Base-by-base conservation (phyloP, 306 rosid species). In the Prunus salicina region DNA sequence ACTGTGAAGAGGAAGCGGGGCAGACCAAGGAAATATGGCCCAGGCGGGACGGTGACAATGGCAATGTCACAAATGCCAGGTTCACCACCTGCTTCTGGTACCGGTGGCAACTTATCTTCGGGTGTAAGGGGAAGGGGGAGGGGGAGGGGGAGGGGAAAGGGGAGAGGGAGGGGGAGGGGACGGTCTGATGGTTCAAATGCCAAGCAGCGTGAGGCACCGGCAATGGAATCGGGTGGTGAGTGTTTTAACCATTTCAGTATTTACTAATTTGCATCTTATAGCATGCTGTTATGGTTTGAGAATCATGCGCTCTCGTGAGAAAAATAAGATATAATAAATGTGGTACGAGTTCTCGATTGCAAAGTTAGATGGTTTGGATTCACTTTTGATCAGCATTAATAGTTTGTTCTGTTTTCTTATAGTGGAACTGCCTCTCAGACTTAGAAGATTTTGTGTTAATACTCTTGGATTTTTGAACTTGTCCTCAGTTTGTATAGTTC, bases 1-100 rank as follows among this genome's bases (percentile, higher is more conserved):
- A 10, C 81, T 0, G 82, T 71, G 52, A 89, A 88, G 87, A 91
- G 88, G 89, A 91, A 91, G 80, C 77, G 98, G 19, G 98, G 98
- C 11, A 87, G 98, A 73, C 98, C 98, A 1, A 91, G 92, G 88
- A 93, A 93, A 61, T 91, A 91, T 55, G 96, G 93, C 3, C 90
- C 89, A 1, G 98, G 89, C 67, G 98, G 96, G 63, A 60, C 91
- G n/a, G 93, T 87, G 22, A 73, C 88, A 3, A 89, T 86, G 98
- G 88, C 97, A 60, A 84, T 89, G 88, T 85, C 96, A 28, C 92
- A 97, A 41, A 52, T 78, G 84, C 96, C 98, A 45, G 81, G 85
- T 47, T 89, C 96, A 6, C 79, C 92, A 11, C 89, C 93, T 2
- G 91, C 87, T 69, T 88, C 88, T 4, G 65, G 78, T 15, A 71